Conservation (phyloP, 23 red algal species). For the Gracilaria vermiculophylla region DNA sequence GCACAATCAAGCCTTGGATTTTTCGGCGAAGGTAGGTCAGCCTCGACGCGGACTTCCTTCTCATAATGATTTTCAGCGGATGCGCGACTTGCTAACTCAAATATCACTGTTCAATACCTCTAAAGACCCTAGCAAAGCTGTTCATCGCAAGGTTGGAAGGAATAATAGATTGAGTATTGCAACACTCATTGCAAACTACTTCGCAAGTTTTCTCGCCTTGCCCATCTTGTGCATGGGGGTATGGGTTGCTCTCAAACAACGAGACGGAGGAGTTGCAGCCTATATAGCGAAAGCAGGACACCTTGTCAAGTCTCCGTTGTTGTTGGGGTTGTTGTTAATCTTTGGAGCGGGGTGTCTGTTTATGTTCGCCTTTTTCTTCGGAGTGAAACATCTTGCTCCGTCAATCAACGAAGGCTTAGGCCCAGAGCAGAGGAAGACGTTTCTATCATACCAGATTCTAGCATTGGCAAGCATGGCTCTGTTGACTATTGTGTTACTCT, state of each 20-base stretch:
- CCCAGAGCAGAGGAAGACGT: constrained; percentile 23
- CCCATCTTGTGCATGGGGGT: constrained; percentile 11
- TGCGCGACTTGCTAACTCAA: not conserved
- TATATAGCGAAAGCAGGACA: constrained; percentile 19
- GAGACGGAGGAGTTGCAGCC: constrained; percentile 35
- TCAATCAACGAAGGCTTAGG: constrained; percentile 44
- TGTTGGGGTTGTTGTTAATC: constrained; percentile 8
- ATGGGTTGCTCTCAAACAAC: constrained; percentile 36
- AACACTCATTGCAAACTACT: constrained; percentile 24
- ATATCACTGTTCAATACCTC: not conserved
- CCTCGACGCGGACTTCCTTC: not conserved
- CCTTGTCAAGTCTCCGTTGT: not conserved
- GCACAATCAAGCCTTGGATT: not conserved
- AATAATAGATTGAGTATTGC: constrained; percentile 48
- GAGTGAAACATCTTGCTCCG: constrained; percentile 37
- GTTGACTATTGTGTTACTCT: constrained; percentile 36
- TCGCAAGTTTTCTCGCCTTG: not conserved
- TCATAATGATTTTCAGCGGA: too few species aligned
- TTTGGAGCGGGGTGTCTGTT: constrained; percentile 19
- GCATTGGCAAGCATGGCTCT: constrained; percentile 1
- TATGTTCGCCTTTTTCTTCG: constrained; percentile 25
- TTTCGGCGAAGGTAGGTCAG: not conserved
- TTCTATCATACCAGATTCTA: constrained; percentile 37
- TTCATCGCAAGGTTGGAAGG: constrained; percentile 40
- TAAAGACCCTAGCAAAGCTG: constrained; percentile 11